These are phyloP conservation scores for Pezicula radicicola DNA, from an alignment of 2,329 filamentous ascomycete species.

Conservation along the genomic window DNA sequence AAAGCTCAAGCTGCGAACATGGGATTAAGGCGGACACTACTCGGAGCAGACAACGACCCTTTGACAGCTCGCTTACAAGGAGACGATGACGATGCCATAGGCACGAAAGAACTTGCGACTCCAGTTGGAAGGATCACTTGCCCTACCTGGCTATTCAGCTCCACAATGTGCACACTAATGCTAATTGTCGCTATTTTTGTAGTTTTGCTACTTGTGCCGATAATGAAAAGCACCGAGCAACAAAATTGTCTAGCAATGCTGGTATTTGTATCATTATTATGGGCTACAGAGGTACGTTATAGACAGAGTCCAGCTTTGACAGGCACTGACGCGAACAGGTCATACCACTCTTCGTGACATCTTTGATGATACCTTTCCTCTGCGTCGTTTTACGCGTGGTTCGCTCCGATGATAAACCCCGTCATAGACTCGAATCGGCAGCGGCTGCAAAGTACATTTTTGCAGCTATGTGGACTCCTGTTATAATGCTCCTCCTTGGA, in stretches of 20 bases:
- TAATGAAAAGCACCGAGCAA: slow-evolving; percentile 85
- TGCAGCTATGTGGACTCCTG: slow-evolving; percentile 96
- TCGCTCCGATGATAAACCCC: slow-evolving; percentile 68
- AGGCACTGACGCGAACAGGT: slow-evolving; percentile 51
- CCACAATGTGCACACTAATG: slow-evolving; percentile 75
- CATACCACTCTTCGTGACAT: slow-evolving; percentile 95
- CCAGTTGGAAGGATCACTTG: slow-evolving; percentile 75
- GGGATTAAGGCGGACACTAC: slow-evolving; percentile 71
- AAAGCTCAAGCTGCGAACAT: slow-evolving; percentile 93
- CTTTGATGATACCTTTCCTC: slow-evolving; percentile 88
- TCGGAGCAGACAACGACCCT: slow-evolving; percentile 70
- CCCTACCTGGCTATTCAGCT: slow-evolving; percentile 80
- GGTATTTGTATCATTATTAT: slow-evolving; percentile 87
- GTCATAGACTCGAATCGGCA: slow-evolving; percentile 72
- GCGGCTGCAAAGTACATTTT: slow-evolving; percentile 83
- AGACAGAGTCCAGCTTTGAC: background rate
- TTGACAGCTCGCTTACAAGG: slow-evolving; percentile 74
- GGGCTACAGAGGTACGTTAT: slow-evolving; percentile 82
- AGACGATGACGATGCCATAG: slow-evolving; percentile 65
- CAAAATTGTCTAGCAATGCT: slow-evolving; percentile 95
- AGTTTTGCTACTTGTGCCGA: slow-evolving; percentile 69
- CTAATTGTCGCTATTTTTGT: slow-evolving; percentile 71
- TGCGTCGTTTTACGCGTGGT: slow-evolving; percentile 85
- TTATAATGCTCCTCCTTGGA: slow-evolving; percentile 96
- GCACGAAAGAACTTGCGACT: slow-evolving; percentile 69